Base-by-base conservation (phyloP, 495 filamentous ascomycete genomes). In the Penicillium atrosanguineum region DNA sequence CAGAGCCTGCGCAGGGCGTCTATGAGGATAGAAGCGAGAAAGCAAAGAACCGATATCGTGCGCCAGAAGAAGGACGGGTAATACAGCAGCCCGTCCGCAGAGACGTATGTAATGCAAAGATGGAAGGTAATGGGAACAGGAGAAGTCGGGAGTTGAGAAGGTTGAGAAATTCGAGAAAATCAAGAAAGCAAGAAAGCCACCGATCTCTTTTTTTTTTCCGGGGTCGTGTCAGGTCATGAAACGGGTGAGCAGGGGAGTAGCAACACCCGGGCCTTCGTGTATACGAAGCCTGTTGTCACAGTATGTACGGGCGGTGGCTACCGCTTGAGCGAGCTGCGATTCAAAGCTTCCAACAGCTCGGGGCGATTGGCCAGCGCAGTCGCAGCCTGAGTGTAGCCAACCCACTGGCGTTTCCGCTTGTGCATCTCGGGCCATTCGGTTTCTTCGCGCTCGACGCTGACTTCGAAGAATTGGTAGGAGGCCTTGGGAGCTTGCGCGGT, bases 371-470 rank as follows among this genome's bases (percentile, higher is more conserved):
- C 80, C 60, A 98, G 78, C 37, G 85, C 86, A 54, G 84, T 79
- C 48, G 79, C 82, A n/a, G 95, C 94, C 69, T 93, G 82, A 46
- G 80, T 69, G 68, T 88, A 97, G 12, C 83, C 81, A 66, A 96
- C 87, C 94, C 94, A 98, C 66, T 87, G 82, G 48, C 95, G 84
- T 68, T 81, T 84, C 54, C 94, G 81, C 76, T 96, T 96, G 70
- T 95, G 81, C 82, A 83, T 89, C 78, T 98, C 94, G 5, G 94
- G 94, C 94, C 94, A 98, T 48, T 91, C 81, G 8, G 69, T 71
- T 68, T 95, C 90, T 73, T 95, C 87, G 53, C 83, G 83, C 58
- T 88, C 81, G 55, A 97, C 92, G 15, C 77, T 83, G 56, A 84
- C 91, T 68, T 97, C 89, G 68, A 89, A 96, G 71, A 96, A 96